Conservation (phyloP, 208 protist species). For the Naegleria lovaniensis region DNA sequence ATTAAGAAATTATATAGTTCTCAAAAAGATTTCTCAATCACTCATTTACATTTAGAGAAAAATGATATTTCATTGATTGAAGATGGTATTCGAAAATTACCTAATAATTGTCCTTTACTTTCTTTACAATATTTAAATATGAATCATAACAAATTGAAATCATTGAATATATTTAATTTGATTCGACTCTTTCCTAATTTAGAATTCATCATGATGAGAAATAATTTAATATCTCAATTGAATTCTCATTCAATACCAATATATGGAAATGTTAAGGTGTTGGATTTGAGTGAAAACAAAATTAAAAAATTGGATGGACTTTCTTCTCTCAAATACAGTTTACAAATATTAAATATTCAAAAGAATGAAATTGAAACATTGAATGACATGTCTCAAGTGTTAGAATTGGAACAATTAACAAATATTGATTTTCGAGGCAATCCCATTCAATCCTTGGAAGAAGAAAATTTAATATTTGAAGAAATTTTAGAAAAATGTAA, state of each 20-base stretch:
- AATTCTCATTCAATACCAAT: background rate
- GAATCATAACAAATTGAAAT: background rate
- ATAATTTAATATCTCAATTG: background rate
- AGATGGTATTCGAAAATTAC: background rate
- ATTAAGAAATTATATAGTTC: background rate
- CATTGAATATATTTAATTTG: background rate
- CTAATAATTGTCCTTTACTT: background rate
- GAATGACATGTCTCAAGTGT: background rate
- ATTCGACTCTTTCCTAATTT: background rate
- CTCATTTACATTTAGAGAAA: background rate
- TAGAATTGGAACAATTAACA: background rate
- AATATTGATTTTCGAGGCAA: conserved; percentile 1
- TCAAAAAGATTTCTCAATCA: background rate
- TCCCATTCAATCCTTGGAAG: background rate
- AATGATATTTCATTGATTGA: background rate
- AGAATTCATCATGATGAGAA: background rate
- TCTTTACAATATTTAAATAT: background rate
- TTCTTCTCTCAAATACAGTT: background rate
- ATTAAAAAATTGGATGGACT: background rate
- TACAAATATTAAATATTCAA: background rate
- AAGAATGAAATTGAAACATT: conserved; percentile 8
- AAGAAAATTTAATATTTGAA: conserved; percentile 12
- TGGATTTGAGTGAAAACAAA: conserved; percentile 11
- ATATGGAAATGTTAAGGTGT: background rate
- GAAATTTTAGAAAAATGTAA: background rate